Evolutionary conservation across 2,329 filamentous ascomycete species (phyloP).

Genomic region (Alternaria gansuensis): DNA sequence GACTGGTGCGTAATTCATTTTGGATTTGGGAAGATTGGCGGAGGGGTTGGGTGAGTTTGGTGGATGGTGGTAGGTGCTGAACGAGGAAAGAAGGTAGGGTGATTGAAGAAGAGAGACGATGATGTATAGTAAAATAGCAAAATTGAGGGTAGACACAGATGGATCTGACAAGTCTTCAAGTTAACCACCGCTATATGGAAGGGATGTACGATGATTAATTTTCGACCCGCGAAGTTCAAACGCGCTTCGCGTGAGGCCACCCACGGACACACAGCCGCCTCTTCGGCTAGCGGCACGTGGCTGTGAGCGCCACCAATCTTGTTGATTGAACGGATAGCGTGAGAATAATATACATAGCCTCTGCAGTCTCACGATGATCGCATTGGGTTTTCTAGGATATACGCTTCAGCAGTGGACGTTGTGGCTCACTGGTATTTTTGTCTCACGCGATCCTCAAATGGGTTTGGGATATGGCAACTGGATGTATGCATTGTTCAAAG

Average conservation of each 20-base stretch:
- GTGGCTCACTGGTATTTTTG: not conserved
- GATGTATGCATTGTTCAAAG: not conserved
- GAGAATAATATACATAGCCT: slow-evolving; percentile 2
- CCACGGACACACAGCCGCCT: slow-evolving; percentile 7
- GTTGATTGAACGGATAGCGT: not conserved
- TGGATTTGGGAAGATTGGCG: slow-evolving; percentile 1
- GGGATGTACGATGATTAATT: not conserved
- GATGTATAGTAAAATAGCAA: not conserved
- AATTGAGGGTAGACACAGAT: too few relatives aligned
- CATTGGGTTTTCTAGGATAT: not conserved
- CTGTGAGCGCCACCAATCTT: not conserved
- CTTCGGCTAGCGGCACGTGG: slow-evolving; percentile 8
- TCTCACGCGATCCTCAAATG: not conserved
- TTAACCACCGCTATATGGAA: not conserved
- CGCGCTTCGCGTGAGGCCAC: slow-evolving; percentile 11
- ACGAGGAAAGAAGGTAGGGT: slow-evolving; percentile 1
- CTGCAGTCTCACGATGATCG: not conserved
- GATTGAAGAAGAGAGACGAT: not conserved
- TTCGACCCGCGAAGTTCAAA: not conserved
- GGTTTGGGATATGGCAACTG: not conserved
- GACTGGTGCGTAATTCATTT: slow-evolving; percentile 32
- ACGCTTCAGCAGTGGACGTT: not conserved
- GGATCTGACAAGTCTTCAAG: not conserved
- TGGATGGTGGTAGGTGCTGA: not conserved
- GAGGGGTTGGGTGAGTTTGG: not conserved